Percentiles rank a stretch among this genome's conserved stretches.
Conservation (phyloP, 257 asterid genomes). For the Solanum chilense region DNA sequence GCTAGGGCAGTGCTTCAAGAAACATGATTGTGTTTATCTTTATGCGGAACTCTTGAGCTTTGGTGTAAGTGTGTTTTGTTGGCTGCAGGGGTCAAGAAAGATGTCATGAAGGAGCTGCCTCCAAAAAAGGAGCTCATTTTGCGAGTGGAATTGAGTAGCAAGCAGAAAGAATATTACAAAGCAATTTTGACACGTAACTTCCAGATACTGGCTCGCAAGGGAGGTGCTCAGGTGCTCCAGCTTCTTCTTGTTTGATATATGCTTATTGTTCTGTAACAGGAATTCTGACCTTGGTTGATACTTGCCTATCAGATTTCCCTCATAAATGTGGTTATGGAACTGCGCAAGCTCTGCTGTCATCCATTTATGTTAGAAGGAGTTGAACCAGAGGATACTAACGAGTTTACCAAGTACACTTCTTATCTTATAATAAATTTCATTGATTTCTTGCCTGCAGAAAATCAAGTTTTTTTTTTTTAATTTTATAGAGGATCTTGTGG, state of each 20-base stretch:
- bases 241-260: slow-evolving; percentile 4
- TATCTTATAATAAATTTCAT: neutral
- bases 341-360: slow-evolving; percentile 97
- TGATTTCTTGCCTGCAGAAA: neutral
- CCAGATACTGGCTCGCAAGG: slow-evolving; percentile 90
- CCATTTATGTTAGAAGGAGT: slow-evolving; percentile 98
- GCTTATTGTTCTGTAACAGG: neutral
- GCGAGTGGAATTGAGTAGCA: slow-evolving; percentile 92
- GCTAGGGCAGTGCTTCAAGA: neutral
- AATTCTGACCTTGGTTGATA: slow-evolving; percentile 6
- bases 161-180: slow-evolving; percentile 93
- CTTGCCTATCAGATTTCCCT: slow-evolving; percentile 66
- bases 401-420: slow-evolving; percentile 57
- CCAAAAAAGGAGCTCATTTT: slow-evolving; percentile 93
- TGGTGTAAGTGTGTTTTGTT: neutral
- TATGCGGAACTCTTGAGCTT: neutral
- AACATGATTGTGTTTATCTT: neutral
- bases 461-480: neutral
- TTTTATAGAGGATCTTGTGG: neutral
- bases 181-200: slow-evolving; percentile 95
- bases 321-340: slow-evolving; percentile 95
- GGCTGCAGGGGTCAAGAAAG: slow-evolving; percentile 83
- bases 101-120: slow-evolving; percentile 90
- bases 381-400: slow-evolving; percentile 77
- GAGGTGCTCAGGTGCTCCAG: slow-evolving; percentile 82